These are phyloP conservation scores for Helianthus tuberosus DNA, from an alignment of 129 eudicot species.

Conservation along the genomic window DNA sequence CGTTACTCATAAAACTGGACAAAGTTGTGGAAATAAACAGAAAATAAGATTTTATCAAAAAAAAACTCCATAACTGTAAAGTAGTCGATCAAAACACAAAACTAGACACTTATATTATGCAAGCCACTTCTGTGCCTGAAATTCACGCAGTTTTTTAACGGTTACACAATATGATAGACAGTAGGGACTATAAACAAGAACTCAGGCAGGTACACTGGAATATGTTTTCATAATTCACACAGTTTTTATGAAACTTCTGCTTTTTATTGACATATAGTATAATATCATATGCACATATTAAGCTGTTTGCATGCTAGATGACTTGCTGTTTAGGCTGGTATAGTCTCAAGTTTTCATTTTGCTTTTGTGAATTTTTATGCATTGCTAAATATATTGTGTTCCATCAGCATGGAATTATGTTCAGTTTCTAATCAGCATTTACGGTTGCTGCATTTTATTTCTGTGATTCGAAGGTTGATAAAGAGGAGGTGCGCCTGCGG, in stretches of 20 bases:
- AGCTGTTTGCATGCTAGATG: slow-evolving; percentile 13
- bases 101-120: not conserved
- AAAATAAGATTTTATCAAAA: not conserved
- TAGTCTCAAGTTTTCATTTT: slow-evolving; percentile 1
- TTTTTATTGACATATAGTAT: not conserved
- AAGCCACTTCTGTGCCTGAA: not conserved
- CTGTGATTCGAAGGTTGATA: slow-evolving; percentile 73
- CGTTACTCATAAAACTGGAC: not conserved
- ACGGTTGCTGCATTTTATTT: slow-evolving; percentile 15
- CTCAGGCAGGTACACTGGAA: not conserved
- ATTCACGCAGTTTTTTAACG: not conserved
- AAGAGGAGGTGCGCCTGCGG: slow-evolving; percentile 93
- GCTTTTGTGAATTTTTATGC: slow-evolving; percentile 11
- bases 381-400: not conserved
- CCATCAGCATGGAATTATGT: not conserved
- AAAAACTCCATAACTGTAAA: not conserved
- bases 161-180: not conserved
- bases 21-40: not conserved
- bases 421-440: not conserved
- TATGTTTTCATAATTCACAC: not conserved
- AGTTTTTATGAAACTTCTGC: not conserved
- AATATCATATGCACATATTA: slow-evolving; percentile 1
- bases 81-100: not conserved
- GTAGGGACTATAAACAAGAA: not conserved
- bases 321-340: slow-evolving; percentile 19